Base-by-base conservation (phyloP, 441 rosid genomes). In the Brassica hybrid region DNA sequence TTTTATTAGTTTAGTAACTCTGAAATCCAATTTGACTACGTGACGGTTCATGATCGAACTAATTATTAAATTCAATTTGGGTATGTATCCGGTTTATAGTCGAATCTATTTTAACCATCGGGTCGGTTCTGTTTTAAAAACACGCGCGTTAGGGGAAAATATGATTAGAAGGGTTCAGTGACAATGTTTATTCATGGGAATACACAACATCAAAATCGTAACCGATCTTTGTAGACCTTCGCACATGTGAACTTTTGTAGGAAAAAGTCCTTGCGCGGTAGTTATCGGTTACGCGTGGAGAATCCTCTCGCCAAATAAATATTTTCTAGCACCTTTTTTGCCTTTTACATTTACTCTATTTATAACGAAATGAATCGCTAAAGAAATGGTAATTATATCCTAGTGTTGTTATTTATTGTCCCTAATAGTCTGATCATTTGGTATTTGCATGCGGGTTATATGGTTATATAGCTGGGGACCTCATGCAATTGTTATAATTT, bases 221-320 rank as follows among this genome's bases (percentile, higher is more conserved):
- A 21, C 64, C 67, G 57, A 78, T 78, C 73, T 72, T 48, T 56
- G 76, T 77, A 57, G 80, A 71, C 76, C 67, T 56, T 65, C 76
- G 62, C 54, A 71, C 80, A 73, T 78, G 81, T 66, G 76, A 72
- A 66, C 45, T 71, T 0, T 45, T 59, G 77, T 72, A 69, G 77
- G 64, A 21, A 45, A 59, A 77, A 65, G 67, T 36, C 77, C 63
- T 72, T 71, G 68, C 72, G 76, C 80, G 80, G 80, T 77, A 4
- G 76, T 71, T 77, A 65, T 43, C 21, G 32, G 76, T n/a, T 72
- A 77, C 68, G 73, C 76, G 81, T 77, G 76, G 58, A 16, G 21
- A 52, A 34, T 11, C n/a, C 52, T 45, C 14, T 38, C 45, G 9
- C 38, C 38, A 6, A 34, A 34, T 6, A 34, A 34, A 34, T 34